phyloP scores from a whole-genome alignment of 495 filamentous ascomycete species.

The Xylaria acuta region DNA sequence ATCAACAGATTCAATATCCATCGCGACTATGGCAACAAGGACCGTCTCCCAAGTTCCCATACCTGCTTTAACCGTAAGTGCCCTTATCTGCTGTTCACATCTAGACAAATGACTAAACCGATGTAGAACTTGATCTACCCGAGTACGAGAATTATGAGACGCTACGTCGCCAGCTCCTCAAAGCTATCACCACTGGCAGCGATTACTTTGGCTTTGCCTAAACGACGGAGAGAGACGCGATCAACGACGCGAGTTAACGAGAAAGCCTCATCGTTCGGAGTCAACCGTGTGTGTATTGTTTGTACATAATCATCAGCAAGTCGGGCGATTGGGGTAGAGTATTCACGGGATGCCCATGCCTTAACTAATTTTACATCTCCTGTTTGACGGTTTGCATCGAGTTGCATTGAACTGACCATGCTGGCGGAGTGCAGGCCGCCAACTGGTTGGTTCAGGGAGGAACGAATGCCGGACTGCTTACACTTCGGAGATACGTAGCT shows the following conservation, averaged over 20 bases:
- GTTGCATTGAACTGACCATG: slow-evolving; percentile 3
- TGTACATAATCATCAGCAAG: slow-evolving; percentile 13
- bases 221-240: slow-evolving; percentile 23
- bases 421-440: slow-evolving; percentile 26
- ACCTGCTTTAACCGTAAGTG: slow-evolving; percentile 99
- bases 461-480: neutral
- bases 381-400: slow-evolving; percentile 14
- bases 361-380: neutral
- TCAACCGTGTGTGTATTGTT: slow-evolving; percentile 13
- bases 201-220: slow-evolving; percentile 99
- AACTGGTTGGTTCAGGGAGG: slow-evolving; percentile 11
- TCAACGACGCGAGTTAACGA: neutral
- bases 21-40: slow-evolving; percentile 97
- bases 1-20: slow-evolving; percentile 99
- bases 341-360: slow-evolving; percentile 9
- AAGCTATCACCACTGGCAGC: slow-evolving; percentile 92
- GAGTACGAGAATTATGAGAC: slow-evolving; percentile 97
- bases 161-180: slow-evolving; percentile 85
- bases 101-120: slow-evolving; percentile 41
- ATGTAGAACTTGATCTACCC: slow-evolving; percentile 92
- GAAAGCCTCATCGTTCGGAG: neutral
- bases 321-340: neutral
- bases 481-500: slow-evolving; percentile 16
- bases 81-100: slow-evolving; percentile 7
- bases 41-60: slow-evolving; percentile 92